A percentile compares a stretch with the other conserved stretches of the same genome.
Conservation (phyloP, 805 yeast genomes). For the Metschnikowia cubensis region DNA sequence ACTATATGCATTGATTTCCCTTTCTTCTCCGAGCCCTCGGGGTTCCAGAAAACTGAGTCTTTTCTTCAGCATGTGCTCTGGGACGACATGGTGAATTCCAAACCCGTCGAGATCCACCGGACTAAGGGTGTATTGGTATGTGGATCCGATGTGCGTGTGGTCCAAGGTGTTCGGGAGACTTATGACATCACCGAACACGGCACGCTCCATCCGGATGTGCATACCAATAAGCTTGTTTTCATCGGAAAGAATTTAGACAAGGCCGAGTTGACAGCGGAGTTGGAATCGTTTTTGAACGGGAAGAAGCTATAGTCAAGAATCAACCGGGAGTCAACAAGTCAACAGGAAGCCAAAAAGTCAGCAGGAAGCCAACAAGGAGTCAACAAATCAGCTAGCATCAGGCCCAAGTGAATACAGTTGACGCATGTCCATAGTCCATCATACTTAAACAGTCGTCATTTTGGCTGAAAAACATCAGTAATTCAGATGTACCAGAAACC, state of each 20-base stretch:
- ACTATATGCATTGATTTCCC: conserved; percentile 43
- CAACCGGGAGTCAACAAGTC: too few relatives aligned
- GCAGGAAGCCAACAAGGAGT: too few relatives aligned
- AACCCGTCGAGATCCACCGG: conserved; percentile 67
- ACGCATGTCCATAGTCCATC: too few relatives aligned
- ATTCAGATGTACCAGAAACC: too few relatives aligned
- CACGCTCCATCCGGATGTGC: conserved; percentile 31
- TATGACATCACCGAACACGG: conserved; percentile 67
- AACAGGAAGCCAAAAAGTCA: too few relatives aligned
- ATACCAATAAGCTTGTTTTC: conserved; percentile 58
- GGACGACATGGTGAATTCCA: conserved; percentile 50
- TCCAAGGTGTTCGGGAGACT: conserved; percentile 92
- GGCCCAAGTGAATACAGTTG: too few relatives aligned
- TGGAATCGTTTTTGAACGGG: conserved; percentile 11
- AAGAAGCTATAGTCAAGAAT: too few relatives aligned
- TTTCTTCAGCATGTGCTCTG: conserved; percentile 74
- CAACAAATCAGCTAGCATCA: too few relatives aligned
- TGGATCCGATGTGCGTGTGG: conserved; percentile 45
- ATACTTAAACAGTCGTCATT: too few relatives aligned
- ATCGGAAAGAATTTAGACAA: conserved; percentile 63
- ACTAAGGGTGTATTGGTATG: conserved; percentile 68
- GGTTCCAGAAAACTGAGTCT: conserved; percentile 47
- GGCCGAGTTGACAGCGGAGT: conserved; percentile 31
- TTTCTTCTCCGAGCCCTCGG: conserved; percentile 31
- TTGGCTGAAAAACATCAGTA: too few relatives aligned